phyloP scores from a whole-genome alignment of 2,329 filamentous ascomycete species.

The Microdochium nivale region DNA sequence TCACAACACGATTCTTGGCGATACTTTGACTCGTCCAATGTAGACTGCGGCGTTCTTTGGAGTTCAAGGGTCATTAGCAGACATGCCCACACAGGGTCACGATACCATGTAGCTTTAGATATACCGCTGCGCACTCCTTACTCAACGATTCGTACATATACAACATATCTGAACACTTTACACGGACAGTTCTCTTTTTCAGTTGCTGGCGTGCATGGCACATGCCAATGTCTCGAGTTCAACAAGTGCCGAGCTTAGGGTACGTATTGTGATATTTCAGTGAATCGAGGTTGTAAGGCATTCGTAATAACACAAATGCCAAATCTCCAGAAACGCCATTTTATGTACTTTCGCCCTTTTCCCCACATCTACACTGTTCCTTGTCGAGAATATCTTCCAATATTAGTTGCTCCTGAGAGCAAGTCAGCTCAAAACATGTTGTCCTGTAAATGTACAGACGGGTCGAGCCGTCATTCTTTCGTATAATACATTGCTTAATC shows the following conservation, averaged over 20 bases:
- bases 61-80: constrained; percentile 9
- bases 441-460: too few species aligned
- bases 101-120: constrained; percentile 15
- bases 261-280: not conserved
- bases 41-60: constrained; percentile 2
- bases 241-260: too few species aligned
- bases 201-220: not conserved
- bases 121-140: not conserved
- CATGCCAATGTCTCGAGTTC: not conserved
- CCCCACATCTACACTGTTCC: not conserved
- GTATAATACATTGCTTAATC: not conserved
- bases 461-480: not conserved
- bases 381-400: not conserved
- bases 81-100: constrained; percentile 9
- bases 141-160: constrained; percentile 5
- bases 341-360: not conserved
- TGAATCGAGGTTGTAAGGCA: not conserved
- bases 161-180: not conserved
- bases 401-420: not conserved
- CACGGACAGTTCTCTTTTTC: not conserved
- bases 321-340: not conserved
- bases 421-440: too few species aligned
- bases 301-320: not conserved
- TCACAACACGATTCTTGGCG: too few species aligned
- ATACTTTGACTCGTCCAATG: not conserved